Evolutionary conservation across 2,329 filamentous ascomycete genomes (phyloP), one percentile per base, ranked within the genome.

Genomic region (Talaromyces sp.): DNA sequence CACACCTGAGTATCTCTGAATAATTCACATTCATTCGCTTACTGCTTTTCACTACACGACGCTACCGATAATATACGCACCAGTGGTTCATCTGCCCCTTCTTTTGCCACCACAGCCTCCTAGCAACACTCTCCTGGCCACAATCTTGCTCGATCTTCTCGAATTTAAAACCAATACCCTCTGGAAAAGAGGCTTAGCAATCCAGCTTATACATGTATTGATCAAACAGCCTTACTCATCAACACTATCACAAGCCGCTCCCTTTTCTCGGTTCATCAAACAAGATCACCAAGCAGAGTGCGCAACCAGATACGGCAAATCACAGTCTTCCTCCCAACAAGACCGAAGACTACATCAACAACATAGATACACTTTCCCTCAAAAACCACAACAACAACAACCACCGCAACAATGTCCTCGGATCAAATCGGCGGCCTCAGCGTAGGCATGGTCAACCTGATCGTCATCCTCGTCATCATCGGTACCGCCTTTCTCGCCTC

Each of bases 361-460:
- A 19, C 31, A 52, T 52, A 52, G 33, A n/a, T 13, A 2, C 5
- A 33, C 17, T 22, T 19, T 22, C 25, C n/a, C 50, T n/a, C 50
- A 7, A 39, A 27, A 22, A 39, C 27, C 27, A 31, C 4, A 35
- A 5, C n/a, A 57, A 1, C 41, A 3, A n/a, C 9, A 31, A 62
- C 39, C 43, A 37, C 52, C 52, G 35, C 43, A 9, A 66, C 27
- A 22, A 66, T 66, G 64, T 43, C 43, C 43, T 47, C 50, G 1
- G 54, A 61, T 37, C 15, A 47, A 25, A 57, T 62, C 15, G 64
- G 50, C 27, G 52, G 63, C 45, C 56, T 66, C 35, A 62, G 59
- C 54, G 22, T 58, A 17, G 64, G 64, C 41, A 62, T 66, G 64
- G 52, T 66, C 60, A 54, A 66, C 19, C 43, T 66, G 60, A 50